Evolutionary conservation across 164 flowering plant genomes (phyloP).

Genomic region (Magnolia officinalis): DNA sequence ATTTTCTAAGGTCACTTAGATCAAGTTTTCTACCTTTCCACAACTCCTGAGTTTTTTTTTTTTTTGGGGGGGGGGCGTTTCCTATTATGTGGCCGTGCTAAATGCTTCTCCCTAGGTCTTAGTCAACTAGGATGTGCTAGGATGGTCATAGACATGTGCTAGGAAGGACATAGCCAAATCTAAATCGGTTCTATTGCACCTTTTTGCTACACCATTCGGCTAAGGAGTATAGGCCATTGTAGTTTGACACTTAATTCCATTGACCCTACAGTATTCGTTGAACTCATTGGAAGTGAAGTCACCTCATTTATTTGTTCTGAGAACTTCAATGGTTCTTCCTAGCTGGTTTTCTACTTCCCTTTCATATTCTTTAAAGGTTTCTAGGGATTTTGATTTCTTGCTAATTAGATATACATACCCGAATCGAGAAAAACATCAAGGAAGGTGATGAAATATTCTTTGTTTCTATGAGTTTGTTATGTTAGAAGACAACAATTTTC

Average conservation of each 20-base stretch:
- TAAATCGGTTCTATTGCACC: background rate
- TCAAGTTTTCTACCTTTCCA: background rate
- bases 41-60: background rate
- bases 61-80: background rate
- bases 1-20: background rate
- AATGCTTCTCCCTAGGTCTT: background rate
- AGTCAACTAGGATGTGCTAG: background rate
- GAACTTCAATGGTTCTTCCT: background rate
- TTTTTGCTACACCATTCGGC: background rate
- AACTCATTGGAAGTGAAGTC: background rate
- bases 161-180: background rate
- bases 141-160: background rate
- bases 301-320: background rate
- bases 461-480: too few species aligned
- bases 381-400: background rate
- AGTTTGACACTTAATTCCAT: background rate
- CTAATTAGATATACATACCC: background rate
- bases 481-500: too few species aligned
- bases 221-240: background rate
- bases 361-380: background rate
- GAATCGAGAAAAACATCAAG: background rate
- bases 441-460: background rate
- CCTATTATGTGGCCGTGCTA: too few species aligned
- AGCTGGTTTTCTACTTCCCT: conserved; percentile 1
- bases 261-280: background rate